phyloP scores from a whole-genome alignment of 257 asterid species.

The Solanum peruvianum region DNA sequence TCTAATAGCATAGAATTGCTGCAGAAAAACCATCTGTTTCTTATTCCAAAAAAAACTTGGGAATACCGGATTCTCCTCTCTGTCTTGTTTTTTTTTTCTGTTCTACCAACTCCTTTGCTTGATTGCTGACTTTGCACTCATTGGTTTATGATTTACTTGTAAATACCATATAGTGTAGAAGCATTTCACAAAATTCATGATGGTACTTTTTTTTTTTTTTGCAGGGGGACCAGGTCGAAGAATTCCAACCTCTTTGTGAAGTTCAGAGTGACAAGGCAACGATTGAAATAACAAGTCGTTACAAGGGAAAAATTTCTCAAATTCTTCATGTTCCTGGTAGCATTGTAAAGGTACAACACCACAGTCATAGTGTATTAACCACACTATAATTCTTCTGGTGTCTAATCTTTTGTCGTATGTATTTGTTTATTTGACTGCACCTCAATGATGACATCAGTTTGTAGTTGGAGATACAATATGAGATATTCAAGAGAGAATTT shows the following conservation, averaged over 20 bases:
- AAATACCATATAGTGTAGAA: neutral
- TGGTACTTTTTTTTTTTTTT: neutral
- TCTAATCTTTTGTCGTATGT: neutral
- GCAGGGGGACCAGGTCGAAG: conserved; percentile 90
- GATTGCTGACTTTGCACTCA: neutral
- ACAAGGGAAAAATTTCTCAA: conserved; percentile 62
- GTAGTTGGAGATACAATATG: neutral
- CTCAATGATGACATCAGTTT: neutral
- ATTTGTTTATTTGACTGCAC: neutral
- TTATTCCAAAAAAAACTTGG: neutral
- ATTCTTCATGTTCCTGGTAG: conserved; percentile 74
- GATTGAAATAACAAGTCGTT: conserved; percentile 93
- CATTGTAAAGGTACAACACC: conserved; percentile 63
- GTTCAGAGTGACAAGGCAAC: conserved; percentile 99
- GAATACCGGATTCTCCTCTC: neutral
- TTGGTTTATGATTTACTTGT: neutral
- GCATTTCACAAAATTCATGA: neutral
- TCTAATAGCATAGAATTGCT: neutral
- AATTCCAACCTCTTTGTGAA: conserved; percentile 95
- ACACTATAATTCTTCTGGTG: neutral
- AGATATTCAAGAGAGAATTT: neutral
- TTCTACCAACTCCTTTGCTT: neutral
- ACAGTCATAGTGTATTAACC: neutral
- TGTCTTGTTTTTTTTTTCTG: neutral
- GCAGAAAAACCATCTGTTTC: neutral